Base-by-base conservation (phyloP, 441 rosid genomes). In the Cnidoscolus chayamansa region DNA sequence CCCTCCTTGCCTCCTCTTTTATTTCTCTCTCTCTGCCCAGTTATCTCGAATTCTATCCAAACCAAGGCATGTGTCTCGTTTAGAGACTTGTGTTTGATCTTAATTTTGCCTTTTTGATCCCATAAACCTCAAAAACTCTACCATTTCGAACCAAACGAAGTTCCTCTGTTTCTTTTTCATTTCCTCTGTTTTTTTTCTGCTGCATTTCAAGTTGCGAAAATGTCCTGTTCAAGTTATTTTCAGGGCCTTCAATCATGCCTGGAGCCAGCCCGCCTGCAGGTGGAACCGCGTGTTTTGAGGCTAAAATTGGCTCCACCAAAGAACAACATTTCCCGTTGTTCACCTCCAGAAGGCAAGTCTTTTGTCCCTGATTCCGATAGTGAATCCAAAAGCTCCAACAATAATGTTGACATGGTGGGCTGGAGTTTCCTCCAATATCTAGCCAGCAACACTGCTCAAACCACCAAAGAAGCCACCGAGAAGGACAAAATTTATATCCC, bases 401-500 rank as follows among this genome's bases (percentile, higher is more conserved):
- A 65, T 35, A 74, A 32, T 56, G 43, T 47, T 57, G 76, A 86
- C 71, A 60, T 45, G n/a, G 84, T 81, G 49, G 79, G 84, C 45
- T 86, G 89, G 90, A 88, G 86, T 78, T 82, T 89, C 79, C 90
- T 86, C 67, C 83, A 90, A 72, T 62, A 75, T 35, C 70, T 88
- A 25, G 58, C 85, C 32, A 65, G 35, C 45, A 63, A 48, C 53
- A 49, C 75, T 47, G 55, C 75, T 53, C 70, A 74, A 60, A 40
- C 40, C 72, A 50, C 20, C 8, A 57, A 71, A 61, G 57, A 70
- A 10, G 77, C 15, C 30, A 4, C 49, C 3, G 20, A 19, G 19
- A 58, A 80, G 65, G 77, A 81, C 30, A 77, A 70, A 67, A 32
- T 76, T 15, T 92, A 88, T 72, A 79, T 59, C 69, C 90, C 82